Base-by-base conservation (phyloP, 2,329 filamentous ascomycete genomes). In the Sporothrix mexicana region DNA sequence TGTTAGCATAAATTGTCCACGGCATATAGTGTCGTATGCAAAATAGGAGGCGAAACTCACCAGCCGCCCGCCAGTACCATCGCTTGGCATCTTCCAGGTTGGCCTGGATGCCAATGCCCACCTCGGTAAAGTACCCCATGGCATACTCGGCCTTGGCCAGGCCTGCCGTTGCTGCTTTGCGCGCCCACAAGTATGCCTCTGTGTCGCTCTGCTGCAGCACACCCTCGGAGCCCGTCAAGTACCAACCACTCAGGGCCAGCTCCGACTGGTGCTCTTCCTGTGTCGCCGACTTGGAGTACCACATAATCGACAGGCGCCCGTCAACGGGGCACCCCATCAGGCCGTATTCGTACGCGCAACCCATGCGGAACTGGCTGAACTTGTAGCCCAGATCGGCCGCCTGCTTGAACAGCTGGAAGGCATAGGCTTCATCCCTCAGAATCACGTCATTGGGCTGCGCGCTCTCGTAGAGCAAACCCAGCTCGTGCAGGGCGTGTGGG, bases 1-100 rank as follows among this genome's bases (percentile, higher is more conserved):
- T n/a, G 80, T 74, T 68, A 76, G 74, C 72, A 70, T 73, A 74
- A 90, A 53, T 62, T 67, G 55, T 6, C 30, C 30, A 36, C 30
- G 30, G 30, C 30, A 36, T 36, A 36, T 36, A 36, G 30, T 36
- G 30, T 36, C 30, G 30, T 36, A 36, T 36, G 30, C 1, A 36
- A 23, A 17, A 73, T 2, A 12, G 20, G 74, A 90, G 55, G 59
- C 62, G 66, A 75, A 75, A 92, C 94, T 90, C 86, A 98, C 95
- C 93, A 80, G 96, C 96, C 82, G 96, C 95, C 81, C 95, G 88
- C 88, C 95, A 98, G 83, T 99, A 99, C 96, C 96, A 99, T 77
- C 94, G 89, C 86, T 97, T 98, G 25, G 95, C 96, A 83, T 98
- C 96, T 78, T 99, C 96, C 77, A 98, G 78, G 80, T 95, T 97